Base-by-base conservation (phyloP, 345 rosid species). In the Sisymbrium irio region DNA sequence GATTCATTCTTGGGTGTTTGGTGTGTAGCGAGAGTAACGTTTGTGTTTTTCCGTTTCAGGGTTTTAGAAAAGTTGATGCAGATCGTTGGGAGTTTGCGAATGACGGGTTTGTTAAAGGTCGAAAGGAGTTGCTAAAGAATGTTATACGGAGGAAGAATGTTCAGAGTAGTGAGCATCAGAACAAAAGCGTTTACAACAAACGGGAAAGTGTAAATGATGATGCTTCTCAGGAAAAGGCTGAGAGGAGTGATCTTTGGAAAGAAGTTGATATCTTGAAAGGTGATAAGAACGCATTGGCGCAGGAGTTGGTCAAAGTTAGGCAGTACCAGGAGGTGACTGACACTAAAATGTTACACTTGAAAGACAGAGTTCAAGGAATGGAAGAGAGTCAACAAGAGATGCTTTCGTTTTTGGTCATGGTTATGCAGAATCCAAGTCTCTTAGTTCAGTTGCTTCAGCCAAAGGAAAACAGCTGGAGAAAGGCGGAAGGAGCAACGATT, bases 381-480 rank as follows among this genome's bases (percentile, higher is more conserved):
- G 99, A 95, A 83, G 87, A 85, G 80, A 88, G 86, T 75, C 97
- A 90, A 67, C 96, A 92, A 69, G 93, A 90, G 87, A 82, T 95
- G 99, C 88, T 95, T 42, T 95, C 99, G 4, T 92, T 95, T 80
- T 77, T 95, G 62, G 86, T 92, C 25, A 85, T 90, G 99, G 97
- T 89, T 28, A 83, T 95, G 89, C 91, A 92, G 83, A 88, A 75
- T 54, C 99, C 99, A 0, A 83, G 86, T 54, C 78, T 95, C 71
- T 73, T 95, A 75, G 82, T 81, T 75, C 95, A 92, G 85, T 78
- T 95, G 76, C 89, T 92, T 68, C 81, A 88, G 7, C 88, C 90
- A 2, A 89, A 93, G 69, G 96, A 89, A 45, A 89, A 83, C 27
- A 81, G 57, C 42, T 86, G 89, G 91, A 78, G 88, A 19, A 80